phyloP scores from a whole-genome alignment of 2,329 filamentous ascomycete species.

The Botryotinia convoluta region DNA sequence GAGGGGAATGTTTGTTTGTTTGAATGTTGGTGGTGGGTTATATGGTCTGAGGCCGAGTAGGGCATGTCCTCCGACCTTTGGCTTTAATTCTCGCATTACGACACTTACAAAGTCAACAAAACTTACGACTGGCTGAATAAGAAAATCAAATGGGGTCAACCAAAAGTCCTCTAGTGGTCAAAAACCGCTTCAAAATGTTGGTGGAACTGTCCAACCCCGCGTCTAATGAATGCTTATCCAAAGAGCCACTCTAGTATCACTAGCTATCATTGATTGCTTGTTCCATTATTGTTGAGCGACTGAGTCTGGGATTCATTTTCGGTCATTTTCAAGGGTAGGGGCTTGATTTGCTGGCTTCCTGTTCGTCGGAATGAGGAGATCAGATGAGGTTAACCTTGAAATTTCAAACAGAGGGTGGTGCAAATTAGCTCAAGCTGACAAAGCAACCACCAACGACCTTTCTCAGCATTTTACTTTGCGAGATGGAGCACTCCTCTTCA shows the following conservation, averaged over 20 bases:
- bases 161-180: neutral
- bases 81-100: neutral
- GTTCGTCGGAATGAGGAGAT: neutral
- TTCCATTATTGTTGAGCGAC: neutral
- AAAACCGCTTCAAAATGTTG: neutral
- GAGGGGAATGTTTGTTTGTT: neutral
- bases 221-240: neutral
- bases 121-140: neutral
- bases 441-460: neutral
- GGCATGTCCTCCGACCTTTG: neutral
- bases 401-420: neutral
- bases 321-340: neutral
- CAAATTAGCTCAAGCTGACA: neutral
- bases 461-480: neutral
- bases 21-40: neutral
- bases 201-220: neutral
- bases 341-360: neutral
- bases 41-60: neutral
- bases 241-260: neutral
- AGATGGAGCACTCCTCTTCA: too few relatives aligned
- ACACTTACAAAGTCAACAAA: neutral
- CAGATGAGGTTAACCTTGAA: neutral
- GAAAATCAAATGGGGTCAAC: neutral
- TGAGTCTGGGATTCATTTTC: neutral
- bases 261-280: neutral